phyloP scores from a whole-genome alignment of 352 stramenopile genomes.

The Salisapilia sapeloensis region DNA sequence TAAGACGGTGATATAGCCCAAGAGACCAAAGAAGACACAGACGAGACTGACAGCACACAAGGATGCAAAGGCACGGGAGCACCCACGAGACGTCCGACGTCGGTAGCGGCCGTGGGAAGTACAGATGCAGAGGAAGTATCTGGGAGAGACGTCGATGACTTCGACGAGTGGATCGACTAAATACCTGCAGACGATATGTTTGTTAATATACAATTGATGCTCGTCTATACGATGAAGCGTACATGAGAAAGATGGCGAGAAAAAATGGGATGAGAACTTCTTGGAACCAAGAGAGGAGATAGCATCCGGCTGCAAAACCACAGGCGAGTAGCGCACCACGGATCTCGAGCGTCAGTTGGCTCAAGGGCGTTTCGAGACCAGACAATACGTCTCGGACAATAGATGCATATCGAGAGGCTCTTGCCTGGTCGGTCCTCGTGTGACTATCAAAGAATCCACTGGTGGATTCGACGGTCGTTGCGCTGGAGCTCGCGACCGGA shows the following conservation, averaged over 20 bases:
- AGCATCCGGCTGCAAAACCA: conserved; percentile 55
- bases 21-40: conserved; percentile 71
- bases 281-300: conserved; percentile 76
- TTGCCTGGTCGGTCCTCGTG: no score
- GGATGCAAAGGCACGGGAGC: conserved; percentile 68
- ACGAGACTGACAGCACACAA: conserved; percentile 70
- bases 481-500: no score
- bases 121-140: conserved; percentile 77
- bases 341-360: conserved; percentile 57
- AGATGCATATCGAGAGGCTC: no score
- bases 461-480: no score
- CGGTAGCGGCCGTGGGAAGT: conserved; percentile 57
- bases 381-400: conserved; percentile 39
- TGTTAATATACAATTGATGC: no score
- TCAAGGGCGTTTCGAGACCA: conserved; percentile 39
- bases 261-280: conserved; percentile 77
- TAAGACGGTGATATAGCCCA: conserved; percentile 79
- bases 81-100: conserved; percentile 57
- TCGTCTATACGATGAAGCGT: no score
- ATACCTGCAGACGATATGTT: conserved; percentile 22
- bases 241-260: conserved; percentile 81
- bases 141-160: conserved; percentile 76
- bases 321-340: conserved; percentile 61
- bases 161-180: conserved; percentile 76
- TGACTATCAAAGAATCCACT: no score